Percentiles rank a stretch among this genome's conserved stretches.
These are phyloP conservation scores for Alternaria dauci DNA, from an alignment of 2,329 filamentous ascomycete genomes.

Conservation along the genomic window DNA sequence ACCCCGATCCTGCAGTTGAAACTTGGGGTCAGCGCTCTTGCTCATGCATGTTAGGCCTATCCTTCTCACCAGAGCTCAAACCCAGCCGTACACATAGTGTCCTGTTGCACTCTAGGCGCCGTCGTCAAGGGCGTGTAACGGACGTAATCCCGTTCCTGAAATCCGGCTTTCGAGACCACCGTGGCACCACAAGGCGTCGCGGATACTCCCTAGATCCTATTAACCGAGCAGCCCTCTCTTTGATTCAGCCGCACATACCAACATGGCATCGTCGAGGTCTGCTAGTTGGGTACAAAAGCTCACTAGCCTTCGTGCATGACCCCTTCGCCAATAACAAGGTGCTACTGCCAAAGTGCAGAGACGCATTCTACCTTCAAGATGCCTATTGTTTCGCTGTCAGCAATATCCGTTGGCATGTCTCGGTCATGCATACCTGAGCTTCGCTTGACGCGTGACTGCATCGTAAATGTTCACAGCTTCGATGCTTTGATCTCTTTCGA, in stretches of 20 bases:
- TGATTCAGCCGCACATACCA: slow-evolving; percentile 22
- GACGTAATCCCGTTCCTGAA: slow-evolving; percentile 35
- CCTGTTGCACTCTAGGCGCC: not conserved
- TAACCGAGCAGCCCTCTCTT: slow-evolving; percentile 3
- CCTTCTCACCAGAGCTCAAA: slow-evolving; percentile 23
- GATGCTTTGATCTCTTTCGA: slow-evolving; percentile 31
- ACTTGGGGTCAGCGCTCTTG: slow-evolving; percentile 5
- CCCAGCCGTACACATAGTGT: slow-evolving; percentile 12
- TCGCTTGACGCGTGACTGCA: slow-evolving; percentile 32
- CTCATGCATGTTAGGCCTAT: not conserved
- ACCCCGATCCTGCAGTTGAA: slow-evolving; percentile 20
- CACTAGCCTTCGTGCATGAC: slow-evolving; percentile 36
- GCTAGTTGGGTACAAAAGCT: slow-evolving; percentile 37
- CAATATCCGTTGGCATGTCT: not conserved
- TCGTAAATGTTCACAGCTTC: slow-evolving; percentile 28
- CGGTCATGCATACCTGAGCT: slow-evolving; percentile 27
- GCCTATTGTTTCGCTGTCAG: slow-evolving; percentile 16
- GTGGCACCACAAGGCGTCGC: slow-evolving; percentile 35
- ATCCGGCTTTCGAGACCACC: slow-evolving; percentile 37
- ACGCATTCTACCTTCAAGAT: slow-evolving; percentile 27
- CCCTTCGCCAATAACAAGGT: slow-evolving; percentile 39
- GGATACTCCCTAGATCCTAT: slow-evolving; percentile 30
- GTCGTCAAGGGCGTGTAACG: slow-evolving; percentile 22
- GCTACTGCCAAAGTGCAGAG: slow-evolving; percentile 33
- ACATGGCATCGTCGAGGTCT: slow-evolving; percentile 30